Conservation (phyloP, 2,329 filamentous ascomycete genomes). For the Gremmenia infestans region DNA sequence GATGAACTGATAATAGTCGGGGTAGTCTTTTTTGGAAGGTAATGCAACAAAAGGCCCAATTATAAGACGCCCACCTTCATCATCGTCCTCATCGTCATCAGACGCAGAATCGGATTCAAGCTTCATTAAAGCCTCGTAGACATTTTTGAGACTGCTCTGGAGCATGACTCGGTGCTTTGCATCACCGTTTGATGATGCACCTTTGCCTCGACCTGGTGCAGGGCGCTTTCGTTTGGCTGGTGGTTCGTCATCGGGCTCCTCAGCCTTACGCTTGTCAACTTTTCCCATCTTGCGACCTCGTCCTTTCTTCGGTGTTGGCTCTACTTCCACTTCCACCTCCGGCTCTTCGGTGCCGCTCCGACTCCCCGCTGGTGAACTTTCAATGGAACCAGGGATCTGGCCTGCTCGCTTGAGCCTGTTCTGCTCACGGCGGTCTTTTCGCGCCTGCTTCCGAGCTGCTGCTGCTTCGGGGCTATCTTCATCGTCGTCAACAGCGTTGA, state of each 20-base stretch:
- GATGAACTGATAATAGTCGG: conserved; percentile 94
- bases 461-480: conserved; percentile 93
- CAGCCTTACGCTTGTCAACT: conserved; percentile 80
- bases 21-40: conserved; percentile 82
- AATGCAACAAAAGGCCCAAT: conserved; percentile 93
- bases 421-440: conserved; percentile 70
- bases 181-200: conserved; percentile 39
- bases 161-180: conserved; percentile 70
- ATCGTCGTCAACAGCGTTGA: conserved; percentile 95
- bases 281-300: conserved; percentile 72
- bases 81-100: conserved; percentile 42
- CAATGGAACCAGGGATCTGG: conserved; percentile 36
- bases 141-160: conserved; percentile 69
- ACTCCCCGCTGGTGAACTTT: conserved; percentile 71
- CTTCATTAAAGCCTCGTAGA: conserved; percentile 77
- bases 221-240: conserved; percentile 75
- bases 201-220: conserved; percentile 64
- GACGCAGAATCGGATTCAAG: conserved; percentile 61
- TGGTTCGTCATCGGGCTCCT: conserved; percentile 65
- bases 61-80: conserved; percentile 66
- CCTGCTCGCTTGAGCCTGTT: conserved; percentile 64
- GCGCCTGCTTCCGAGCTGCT: conserved; percentile 81
- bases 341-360: conserved; percentile 79
- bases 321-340: conserved; percentile 39
- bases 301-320: conserved; percentile 67